Base-by-base conservation (phyloP, 331 rosid species). In the Malus hybrid region DNA sequence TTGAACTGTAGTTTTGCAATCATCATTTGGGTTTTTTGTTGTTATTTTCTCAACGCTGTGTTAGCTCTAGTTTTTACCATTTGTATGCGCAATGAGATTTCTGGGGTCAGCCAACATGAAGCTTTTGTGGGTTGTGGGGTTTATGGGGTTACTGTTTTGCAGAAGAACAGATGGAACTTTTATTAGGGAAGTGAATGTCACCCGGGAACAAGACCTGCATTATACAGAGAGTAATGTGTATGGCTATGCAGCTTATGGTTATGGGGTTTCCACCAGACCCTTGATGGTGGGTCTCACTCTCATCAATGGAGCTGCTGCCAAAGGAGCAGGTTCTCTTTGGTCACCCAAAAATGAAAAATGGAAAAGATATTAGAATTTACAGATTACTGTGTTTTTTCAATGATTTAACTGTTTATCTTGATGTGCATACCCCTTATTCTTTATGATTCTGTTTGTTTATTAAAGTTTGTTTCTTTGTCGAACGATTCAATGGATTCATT, bases 271-370 rank as follows among this genome's bases (percentile, higher is more conserved):
- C 52, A 73, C 69, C 60, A 12, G 44, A 50, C 4, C 75, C 66
- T 83, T 90, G 36, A 76, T 91, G 54, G 97, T 91, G 28, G 90
- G 91, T 20, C 94, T 93, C 74, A 93, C 97, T 78, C 97, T 93
- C 78, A 78, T 93, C 80, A 85, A 79, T 2, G 84, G 82, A 70
- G 98, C 97, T 42, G 84, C 63, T 66, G 83, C 91, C 34, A 90
- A 82, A 86, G 90, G 90, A 88, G 98, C 97, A 74, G 98, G 98
- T 93, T 68, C 57, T 67, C 6, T 65, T 33, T 18, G 1, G 6
- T 31, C 48, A 15, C 19, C 42, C 15, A 8, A 48, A 50, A 50
- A 6, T 2, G 1, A 16, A 15, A 50, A 16, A 13, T 5, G 44
- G 11, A 39, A 39, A 39, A 8, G 1, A 39, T 2, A 39, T 2